Conservation (phyloP, 2,329 filamentous ascomycete species). For the Alternaria viburni region DNA sequence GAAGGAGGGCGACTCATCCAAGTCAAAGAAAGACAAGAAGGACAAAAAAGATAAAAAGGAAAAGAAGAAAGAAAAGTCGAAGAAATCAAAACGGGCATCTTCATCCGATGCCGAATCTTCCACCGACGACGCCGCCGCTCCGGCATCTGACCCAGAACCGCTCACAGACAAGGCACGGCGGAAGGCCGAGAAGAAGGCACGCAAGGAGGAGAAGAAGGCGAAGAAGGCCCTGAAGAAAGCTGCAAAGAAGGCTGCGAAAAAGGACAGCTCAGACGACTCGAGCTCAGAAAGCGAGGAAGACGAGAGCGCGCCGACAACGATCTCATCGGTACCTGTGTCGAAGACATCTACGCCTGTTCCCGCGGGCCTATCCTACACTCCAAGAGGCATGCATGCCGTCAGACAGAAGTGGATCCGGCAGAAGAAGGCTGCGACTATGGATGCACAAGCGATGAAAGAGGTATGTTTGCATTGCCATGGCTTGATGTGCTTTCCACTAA, state of each 20-base stretch:
- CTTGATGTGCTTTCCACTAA: slow-evolving; percentile 13
- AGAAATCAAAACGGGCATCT: slow-evolving; percentile 32
- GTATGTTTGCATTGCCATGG: slow-evolving; percentile 52
- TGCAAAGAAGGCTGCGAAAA: slow-evolving; percentile 50
- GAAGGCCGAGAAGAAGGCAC: slow-evolving; percentile 53
- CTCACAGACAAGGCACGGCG: slow-evolving; percentile 52
- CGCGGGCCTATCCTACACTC: slow-evolving; percentile 43
- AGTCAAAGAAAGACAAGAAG: slow-evolving; percentile 44
- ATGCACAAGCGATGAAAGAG: slow-evolving; percentile 85
- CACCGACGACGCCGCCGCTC: slow-evolving; percentile 22
- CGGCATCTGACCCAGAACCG: slow-evolving; percentile 35
- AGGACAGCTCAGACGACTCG: slow-evolving; percentile 27
- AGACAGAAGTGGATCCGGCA: slow-evolving; percentile 85
- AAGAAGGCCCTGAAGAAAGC: slow-evolving; percentile 58
- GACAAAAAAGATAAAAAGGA: slow-evolving; percentile 41
- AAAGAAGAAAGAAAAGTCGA: slow-evolving; percentile 37
- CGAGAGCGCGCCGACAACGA: slow-evolving; percentile 35
- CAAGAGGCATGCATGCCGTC: slow-evolving; percentile 72
- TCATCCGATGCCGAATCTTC: slow-evolving; percentile 30
- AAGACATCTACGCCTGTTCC: slow-evolving; percentile 55
- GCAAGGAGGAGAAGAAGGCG: slow-evolving; percentile 53
- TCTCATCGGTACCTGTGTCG: slow-evolving; percentile 44
- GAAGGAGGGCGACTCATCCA: slow-evolving; percentile 26
- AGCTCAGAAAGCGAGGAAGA: slow-evolving; percentile 39
- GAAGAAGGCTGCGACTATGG: slow-evolving; percentile 82